Evolutionary conservation across 768 basidiomycete genomes (phyloP).

Genomic region (Polyporus arcularius): DNA sequence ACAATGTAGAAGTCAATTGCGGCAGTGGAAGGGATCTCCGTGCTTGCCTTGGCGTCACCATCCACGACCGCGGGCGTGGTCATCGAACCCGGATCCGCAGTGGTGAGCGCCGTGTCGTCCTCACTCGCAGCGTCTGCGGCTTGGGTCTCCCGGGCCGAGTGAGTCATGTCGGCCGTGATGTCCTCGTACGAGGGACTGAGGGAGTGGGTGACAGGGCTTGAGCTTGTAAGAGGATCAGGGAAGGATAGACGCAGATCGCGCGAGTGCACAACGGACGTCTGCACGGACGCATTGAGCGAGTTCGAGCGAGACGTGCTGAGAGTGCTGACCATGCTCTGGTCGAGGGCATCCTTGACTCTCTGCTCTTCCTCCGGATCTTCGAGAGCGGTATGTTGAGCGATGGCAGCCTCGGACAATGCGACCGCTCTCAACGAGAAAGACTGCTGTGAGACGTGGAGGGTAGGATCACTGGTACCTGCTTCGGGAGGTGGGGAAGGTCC

Average conservation of each 20-base stretch:
- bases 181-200: conserved; percentile 59
- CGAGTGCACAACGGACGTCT: conserved; percentile 54
- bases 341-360: conserved; percentile 70
- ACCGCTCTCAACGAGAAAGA: conserved; percentile 22
- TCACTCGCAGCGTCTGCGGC: conserved; percentile 9
- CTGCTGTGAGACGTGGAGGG: conserved; percentile 18
- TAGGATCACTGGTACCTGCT: not conserved
- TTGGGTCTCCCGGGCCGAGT: conserved; percentile 21
- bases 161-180: conserved; percentile 35
- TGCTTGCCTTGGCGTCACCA: conserved; percentile 18
- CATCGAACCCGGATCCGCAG: conserved; percentile 34
- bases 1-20: conserved; percentile 57
- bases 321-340: conserved; percentile 83
- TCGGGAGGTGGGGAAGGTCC: conserved; percentile 17
- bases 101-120: conserved; percentile 24
- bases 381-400: conserved; percentile 23
- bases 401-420: conserved; percentile 20
- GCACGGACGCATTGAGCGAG: conserved; percentile 45
- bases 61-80: conserved; percentile 38
- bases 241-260: conserved; percentile 81
- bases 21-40: conserved; percentile 24
- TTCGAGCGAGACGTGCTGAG: conserved; percentile 69
- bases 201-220: conserved; percentile 55
- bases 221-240: conserved; percentile 77
- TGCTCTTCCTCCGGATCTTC: conserved; percentile 61